phyloP scores from a whole-genome alignment of 352 stramenopile genomes.

The Phytophthora syringae region DNA sequence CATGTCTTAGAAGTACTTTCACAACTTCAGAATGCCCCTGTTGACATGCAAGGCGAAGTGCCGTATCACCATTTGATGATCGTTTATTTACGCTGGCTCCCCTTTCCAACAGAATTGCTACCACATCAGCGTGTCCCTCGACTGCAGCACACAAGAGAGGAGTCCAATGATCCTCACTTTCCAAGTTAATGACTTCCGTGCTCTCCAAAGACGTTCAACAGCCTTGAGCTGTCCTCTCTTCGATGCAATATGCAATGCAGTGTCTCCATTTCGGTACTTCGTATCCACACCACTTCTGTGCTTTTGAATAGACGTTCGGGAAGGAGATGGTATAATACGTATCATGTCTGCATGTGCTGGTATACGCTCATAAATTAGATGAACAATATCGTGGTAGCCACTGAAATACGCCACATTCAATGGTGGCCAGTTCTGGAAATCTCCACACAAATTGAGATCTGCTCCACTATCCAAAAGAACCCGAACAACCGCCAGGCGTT shows the following conservation, averaged over 20 bases:
- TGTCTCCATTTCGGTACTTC: conserved; percentile 14
- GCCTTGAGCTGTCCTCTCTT: background rate
- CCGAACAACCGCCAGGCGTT: conserved; percentile 5
- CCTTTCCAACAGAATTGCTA: background rate
- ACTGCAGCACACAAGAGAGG: background rate
- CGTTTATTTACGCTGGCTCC: background rate
- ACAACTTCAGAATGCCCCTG: conserved; percentile 5
- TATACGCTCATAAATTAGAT: conserved; percentile 6
- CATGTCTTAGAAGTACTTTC: conserved; percentile 20
- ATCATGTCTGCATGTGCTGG: background rate
- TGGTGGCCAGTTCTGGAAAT: conserved; percentile 10
- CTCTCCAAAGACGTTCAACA: conserved; percentile 9
- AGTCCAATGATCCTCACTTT: background rate
- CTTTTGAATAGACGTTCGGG: no score
- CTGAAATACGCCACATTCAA: conserved; percentile 18
- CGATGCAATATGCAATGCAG: conserved; percentile 8
- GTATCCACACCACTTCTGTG: background rate
- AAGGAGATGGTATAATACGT: no score
- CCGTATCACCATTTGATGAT: background rate
- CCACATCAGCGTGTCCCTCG: background rate
- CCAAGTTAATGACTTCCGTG: conserved; percentile 1
- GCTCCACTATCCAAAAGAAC: conserved; percentile 15
- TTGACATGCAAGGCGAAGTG: background rate
- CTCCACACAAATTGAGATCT: conserved; percentile 12
- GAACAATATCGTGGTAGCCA: conserved; percentile 10